A percentile compares a stretch with the other conserved stretches of the same genome.
Evolutionary conservation across 2,329 filamentous ascomycete species (phyloP).

Genomic region (Davidsoniella australis): DNA sequence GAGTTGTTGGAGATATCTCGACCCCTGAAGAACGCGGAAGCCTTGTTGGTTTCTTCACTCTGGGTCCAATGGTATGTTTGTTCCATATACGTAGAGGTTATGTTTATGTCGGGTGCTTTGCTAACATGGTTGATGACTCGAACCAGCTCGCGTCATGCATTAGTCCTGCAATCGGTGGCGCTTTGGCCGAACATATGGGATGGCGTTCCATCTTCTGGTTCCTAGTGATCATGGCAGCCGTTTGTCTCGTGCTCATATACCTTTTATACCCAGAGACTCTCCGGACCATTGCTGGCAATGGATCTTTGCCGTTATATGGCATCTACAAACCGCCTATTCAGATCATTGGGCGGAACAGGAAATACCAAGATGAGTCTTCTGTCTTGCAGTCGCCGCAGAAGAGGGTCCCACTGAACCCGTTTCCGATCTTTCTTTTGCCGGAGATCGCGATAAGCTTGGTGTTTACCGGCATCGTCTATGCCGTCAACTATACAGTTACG

Average conservation of each 20-base stretch:
- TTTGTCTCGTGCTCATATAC: constrained; percentile 21
- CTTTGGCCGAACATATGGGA: constrained; percentile 24
- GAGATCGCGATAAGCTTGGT: constrained; percentile 19
- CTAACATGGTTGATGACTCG: no score
- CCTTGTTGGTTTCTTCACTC: constrained; percentile 21
- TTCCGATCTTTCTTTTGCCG: constrained; percentile 18
- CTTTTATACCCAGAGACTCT: constrained; percentile 20
- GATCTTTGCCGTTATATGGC: constrained; percentile 13
- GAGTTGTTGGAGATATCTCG: constrained; percentile 21
- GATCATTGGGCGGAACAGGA: constrained; percentile 11
- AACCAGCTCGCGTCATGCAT: constrained; percentile 14
- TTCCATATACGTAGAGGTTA: not conserved
- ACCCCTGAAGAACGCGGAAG: constrained; percentile 19
- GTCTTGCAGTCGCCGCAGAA: not conserved
- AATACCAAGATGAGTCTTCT: not conserved
- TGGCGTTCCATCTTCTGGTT: constrained; percentile 39
- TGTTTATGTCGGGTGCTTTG: not conserved
- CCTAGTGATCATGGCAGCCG: constrained; percentile 27
- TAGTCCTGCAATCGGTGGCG: constrained; percentile 32
- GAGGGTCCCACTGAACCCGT: constrained; percentile 17
- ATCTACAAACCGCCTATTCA: constrained; percentile 14
- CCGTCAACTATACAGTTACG: constrained; percentile 18
- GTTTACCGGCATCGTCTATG: constrained; percentile 21
- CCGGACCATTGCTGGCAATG: constrained; percentile 18
- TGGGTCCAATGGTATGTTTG: constrained; percentile 18